Percentiles rank a stretch among this genome's conserved stretches.
These are phyloP conservation scores for Beauveria pseudobassiana DNA, from an alignment of 2,329 filamentous ascomycete genomes.

Conservation along the genomic window DNA sequence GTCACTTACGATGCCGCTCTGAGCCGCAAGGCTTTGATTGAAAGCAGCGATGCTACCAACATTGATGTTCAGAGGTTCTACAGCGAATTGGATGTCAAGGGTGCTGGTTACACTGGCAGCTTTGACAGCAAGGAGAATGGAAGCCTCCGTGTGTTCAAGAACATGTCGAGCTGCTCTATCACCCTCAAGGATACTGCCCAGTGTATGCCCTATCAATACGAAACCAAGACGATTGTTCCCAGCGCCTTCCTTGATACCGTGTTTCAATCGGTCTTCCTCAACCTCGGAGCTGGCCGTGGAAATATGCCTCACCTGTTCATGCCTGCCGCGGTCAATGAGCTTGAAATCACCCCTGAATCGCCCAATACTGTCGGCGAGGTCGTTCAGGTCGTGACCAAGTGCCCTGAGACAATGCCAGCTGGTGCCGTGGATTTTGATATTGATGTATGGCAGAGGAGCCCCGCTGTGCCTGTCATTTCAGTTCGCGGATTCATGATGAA, in stretches of 20 bases:
- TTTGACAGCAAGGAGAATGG: constrained; percentile 16
- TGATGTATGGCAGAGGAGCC: constrained; percentile 23
- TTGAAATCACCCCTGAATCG: constrained; percentile 21
- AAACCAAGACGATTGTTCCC: constrained; percentile 37
- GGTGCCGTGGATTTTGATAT: constrained; percentile 27
- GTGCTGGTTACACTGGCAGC: constrained; percentile 20
- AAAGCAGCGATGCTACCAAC: not conserved
- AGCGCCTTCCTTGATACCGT: constrained; percentile 39
- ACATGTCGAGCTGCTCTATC: constrained; percentile 21
- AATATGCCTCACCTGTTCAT: constrained; percentile 28
- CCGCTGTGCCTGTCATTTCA: constrained; percentile 24
- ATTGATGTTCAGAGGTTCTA: constrained; percentile 19
- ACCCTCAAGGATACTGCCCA: constrained; percentile 34
- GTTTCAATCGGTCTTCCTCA: constrained; percentile 32
- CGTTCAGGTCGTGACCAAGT: constrained; percentile 21
- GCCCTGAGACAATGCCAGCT: constrained; percentile 16
- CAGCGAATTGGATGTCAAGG: constrained; percentile 17
- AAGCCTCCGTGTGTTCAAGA: constrained; percentile 13
- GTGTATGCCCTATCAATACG: constrained; percentile 37
- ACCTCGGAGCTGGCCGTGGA: constrained; percentile 27
- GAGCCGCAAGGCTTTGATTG: constrained; percentile 12
- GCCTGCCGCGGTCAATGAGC: constrained; percentile 25
- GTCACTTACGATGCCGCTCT: constrained; percentile 14
- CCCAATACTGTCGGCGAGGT: constrained; percentile 22
- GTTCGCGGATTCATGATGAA: constrained; percentile 32